Evolutionary conservation across 306 rosid genomes (phyloP).

Genomic region (Begonia masoniana): DNA sequence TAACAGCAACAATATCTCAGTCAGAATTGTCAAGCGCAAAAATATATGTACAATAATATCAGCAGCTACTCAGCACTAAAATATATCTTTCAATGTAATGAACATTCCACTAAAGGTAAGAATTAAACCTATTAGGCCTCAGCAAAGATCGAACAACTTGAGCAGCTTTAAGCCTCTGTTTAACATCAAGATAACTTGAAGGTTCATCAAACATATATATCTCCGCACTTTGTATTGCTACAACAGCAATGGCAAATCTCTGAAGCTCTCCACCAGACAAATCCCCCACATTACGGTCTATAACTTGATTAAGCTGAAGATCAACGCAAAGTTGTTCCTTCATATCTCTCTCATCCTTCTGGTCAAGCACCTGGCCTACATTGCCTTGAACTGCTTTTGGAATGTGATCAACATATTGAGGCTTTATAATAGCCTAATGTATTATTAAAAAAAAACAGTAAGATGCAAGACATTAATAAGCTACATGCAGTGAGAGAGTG

Average conservation of each 20-base stretch:
- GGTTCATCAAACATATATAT: slow-evolving; percentile 98
- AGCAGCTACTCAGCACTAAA: no score
- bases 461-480: no score
- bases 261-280: slow-evolving; percentile 99
- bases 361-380: slow-evolving; percentile 83
- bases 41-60: no score
- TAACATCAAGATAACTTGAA: slow-evolving; percentile 96
- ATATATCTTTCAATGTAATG: no score
- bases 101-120: neutral
- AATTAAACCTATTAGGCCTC: slow-evolving; percentile 70
- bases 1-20: slow-evolving; percentile 1
- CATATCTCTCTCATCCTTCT: slow-evolving; percentile 70
- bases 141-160: slow-evolving; percentile 85
- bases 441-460: no score
- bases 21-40: neutral
- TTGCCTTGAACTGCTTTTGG: slow-evolving; percentile 99
- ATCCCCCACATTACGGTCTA: slow-evolving; percentile 91
- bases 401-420: slow-evolving; percentile 94
- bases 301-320: slow-evolving; percentile 90
- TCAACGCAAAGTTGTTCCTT: slow-evolving; percentile 63
- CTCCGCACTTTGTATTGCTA: slow-evolving; percentile 91
- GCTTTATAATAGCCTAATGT: slow-evolving; percentile 82
- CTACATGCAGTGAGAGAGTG: no score
- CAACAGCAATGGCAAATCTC: slow-evolving; percentile 96
- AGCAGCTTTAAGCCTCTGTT: slow-evolving; percentile 93